These are phyloP conservation scores for Hibiscus tridactylites DNA, from an alignment of 345 rosid species.

Conservation along the genomic window DNA sequence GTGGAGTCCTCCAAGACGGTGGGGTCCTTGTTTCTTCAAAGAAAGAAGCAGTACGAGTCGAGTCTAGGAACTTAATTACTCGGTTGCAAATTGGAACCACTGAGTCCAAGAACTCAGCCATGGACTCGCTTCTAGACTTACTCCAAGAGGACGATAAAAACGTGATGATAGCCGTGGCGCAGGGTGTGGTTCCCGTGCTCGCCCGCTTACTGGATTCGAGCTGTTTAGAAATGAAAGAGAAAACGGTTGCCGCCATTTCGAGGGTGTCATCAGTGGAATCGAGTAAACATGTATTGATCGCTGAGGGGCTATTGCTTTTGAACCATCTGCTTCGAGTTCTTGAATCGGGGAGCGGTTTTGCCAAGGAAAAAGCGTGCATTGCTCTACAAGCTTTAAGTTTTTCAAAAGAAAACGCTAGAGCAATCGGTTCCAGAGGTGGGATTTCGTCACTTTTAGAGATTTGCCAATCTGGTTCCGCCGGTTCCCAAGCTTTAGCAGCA, in stretches of 20 bases:
- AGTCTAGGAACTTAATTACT: constrained; percentile 57
- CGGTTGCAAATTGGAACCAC: constrained; percentile 66
- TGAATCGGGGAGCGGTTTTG: constrained; percentile 84
- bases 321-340: constrained; percentile 71
- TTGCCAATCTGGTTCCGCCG: constrained; percentile 75
- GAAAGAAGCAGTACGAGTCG: constrained; percentile 57
- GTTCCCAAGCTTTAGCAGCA: constrained; percentile 78
- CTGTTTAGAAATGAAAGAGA: constrained; percentile 60
- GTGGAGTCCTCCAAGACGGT: constrained; percentile 48
- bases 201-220: constrained; percentile 56
- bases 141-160: constrained; percentile 72
- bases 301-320: constrained; percentile 65
- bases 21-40: constrained; percentile 28
- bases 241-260: constrained; percentile 58
- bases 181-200: constrained; percentile 75
- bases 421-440: constrained; percentile 86
- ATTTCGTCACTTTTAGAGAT: constrained; percentile 69
- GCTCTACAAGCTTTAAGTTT: constrained; percentile 62
- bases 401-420: constrained; percentile 75
- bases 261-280: constrained; percentile 67
- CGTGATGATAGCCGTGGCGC: constrained; percentile 80
- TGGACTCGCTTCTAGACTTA: constrained; percentile 55
- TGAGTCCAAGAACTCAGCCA: constrained; percentile 64
- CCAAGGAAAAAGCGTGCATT: constrained; percentile 78
- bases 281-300: constrained; percentile 62